These are phyloP conservation scores for Fusarium sp. DNA, from an alignment of 2,329 filamentous ascomycete genomes.

Conservation along the genomic window DNA sequence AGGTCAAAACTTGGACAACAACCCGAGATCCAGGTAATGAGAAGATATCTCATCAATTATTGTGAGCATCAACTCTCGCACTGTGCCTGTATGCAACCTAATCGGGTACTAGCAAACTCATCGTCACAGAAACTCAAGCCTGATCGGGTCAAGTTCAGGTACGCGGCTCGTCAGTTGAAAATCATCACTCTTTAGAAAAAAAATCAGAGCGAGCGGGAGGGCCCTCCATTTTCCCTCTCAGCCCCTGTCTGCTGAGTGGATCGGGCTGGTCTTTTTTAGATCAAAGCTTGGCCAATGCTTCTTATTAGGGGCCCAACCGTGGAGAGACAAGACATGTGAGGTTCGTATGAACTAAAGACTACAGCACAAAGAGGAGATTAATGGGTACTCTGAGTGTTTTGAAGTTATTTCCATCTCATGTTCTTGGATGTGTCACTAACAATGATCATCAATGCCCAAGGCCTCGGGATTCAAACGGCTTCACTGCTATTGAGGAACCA, in stretches of 20 bases:
- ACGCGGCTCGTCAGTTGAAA: slow-evolving; percentile 31
- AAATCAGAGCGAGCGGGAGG: slow-evolving; percentile 5
- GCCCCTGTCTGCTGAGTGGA: slow-evolving; percentile 23
- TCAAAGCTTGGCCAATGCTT: slow-evolving; percentile 43
- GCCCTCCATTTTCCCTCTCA: slow-evolving; percentile 7
- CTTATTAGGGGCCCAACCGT: slow-evolving; percentile 29
- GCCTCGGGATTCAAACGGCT: not conserved
- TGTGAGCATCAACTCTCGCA: slow-evolving; percentile 7
- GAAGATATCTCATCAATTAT: not conserved
- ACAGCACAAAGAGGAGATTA: slow-evolving; percentile 1
- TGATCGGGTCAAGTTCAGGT: slow-evolving; percentile 41
- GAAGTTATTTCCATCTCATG: slow-evolving; percentile 9
- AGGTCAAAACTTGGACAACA: slow-evolving; percentile 29
- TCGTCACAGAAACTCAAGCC: slow-evolving; percentile 30
- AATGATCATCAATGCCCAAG: not conserved
- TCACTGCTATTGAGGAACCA: not conserved
- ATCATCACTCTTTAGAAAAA: slow-evolving; percentile 29
- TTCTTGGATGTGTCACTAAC: slow-evolving; percentile 2
- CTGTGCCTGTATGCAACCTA: slow-evolving; percentile 22
- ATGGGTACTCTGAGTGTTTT: not conserved
- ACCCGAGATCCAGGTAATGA: slow-evolving; percentile 9
- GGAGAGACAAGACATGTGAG: slow-evolving; percentile 13
- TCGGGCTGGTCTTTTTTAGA: slow-evolving; percentile 35
- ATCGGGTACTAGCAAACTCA: slow-evolving; percentile 20
- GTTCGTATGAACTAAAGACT: slow-evolving; percentile 10